Evolutionary conservation across 371 early-diverging fungal genomes (phyloP).

Genomic region (Apophysomyces sp.): DNA sequence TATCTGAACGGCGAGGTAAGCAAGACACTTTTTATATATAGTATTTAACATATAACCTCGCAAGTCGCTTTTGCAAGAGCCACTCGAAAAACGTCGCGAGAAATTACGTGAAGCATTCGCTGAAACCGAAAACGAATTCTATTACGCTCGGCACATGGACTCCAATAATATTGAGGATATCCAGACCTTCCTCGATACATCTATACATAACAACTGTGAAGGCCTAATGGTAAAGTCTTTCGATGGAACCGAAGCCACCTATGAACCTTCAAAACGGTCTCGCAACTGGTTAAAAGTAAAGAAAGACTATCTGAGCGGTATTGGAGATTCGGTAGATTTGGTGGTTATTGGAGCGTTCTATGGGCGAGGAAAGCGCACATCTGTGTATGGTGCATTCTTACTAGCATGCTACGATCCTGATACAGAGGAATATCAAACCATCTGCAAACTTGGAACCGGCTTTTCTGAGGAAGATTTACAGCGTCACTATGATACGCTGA

Average conservation of each 20-base stretch:
- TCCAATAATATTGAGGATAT: conserved; percentile 91
- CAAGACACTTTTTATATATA: not conserved
- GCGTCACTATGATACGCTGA: conserved; percentile 71
- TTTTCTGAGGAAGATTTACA: conserved; percentile 95
- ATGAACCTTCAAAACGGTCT: conserved; percentile 98
- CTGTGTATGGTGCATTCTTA: conserved; percentile 97
- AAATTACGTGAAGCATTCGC: conserved; percentile 75
- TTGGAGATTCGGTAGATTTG: conserved; percentile 97
- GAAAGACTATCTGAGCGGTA: conserved; percentile 96
- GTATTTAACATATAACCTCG: not conserved
- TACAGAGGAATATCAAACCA: conserved; percentile 91
- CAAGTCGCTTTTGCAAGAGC: conserved; percentile 75
- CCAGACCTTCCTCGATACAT: conserved; percentile 90
- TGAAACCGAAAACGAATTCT: conserved; percentile 86
- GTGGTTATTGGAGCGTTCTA: conserved; percentile 98
- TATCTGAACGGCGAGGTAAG: conserved; percentile 89
- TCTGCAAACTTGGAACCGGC: conserved; percentile 99
- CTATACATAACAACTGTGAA: conserved; percentile 93
- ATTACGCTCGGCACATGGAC: conserved; percentile 87
- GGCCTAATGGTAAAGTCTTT: conserved; percentile 99
- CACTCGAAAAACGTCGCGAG: conserved; percentile 82
- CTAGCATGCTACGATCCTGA: conserved; percentile 98
- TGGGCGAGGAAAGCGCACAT: conserved; percentile 99
- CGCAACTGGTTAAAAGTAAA: conserved; percentile 99
- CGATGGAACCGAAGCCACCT: conserved; percentile 81